Conservation (phyloP, 805 yeast species). For the Cyberlindnera saturnus region DNA sequence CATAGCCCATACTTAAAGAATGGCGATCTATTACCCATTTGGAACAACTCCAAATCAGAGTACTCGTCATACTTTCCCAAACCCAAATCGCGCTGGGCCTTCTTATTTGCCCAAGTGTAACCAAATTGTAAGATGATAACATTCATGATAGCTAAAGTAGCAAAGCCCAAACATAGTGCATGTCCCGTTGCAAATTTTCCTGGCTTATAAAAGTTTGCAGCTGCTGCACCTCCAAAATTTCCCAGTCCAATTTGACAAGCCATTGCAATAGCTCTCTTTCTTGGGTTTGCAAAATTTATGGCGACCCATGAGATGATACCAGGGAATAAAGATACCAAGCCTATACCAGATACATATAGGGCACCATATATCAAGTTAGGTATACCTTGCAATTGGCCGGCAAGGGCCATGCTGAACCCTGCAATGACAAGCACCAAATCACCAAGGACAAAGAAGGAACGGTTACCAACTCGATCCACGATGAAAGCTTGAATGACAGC, state of each 20-base stretch:
- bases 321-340: conserved; percentile 29
- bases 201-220: conserved; percentile 28
- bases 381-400: conserved; percentile 25
- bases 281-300: conserved; percentile 30
- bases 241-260: conserved; percentile 35
- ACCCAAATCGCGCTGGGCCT: conserved; percentile 22
- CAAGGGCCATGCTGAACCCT: conserved; percentile 29
- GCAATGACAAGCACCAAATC: conserved; percentile 26
- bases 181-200: conserved; percentile 29
- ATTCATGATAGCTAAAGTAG: conserved; percentile 26
- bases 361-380: conserved; percentile 25
- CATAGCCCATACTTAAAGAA: conserved; percentile 28
- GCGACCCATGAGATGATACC: conserved; percentile 33
- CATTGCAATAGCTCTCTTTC: conserved; percentile 34
- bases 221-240: conserved; percentile 32
- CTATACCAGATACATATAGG: conserved; percentile 26
- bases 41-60: conserved; percentile 27
- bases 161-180: conserved; percentile 28
- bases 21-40: conserved; percentile 41
- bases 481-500: conserved; percentile 13
- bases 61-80: conserved; percentile 28
- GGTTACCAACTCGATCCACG: conserved; percentile 19
- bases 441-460: conserved; percentile 27
- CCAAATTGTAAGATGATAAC: conserved; percentile 18
- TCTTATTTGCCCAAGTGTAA: conserved; percentile 23